These are phyloP conservation scores for Viridothelium virens DNA, from an alignment of 495 filamentous ascomycete genomes.

Conservation along the genomic window DNA sequence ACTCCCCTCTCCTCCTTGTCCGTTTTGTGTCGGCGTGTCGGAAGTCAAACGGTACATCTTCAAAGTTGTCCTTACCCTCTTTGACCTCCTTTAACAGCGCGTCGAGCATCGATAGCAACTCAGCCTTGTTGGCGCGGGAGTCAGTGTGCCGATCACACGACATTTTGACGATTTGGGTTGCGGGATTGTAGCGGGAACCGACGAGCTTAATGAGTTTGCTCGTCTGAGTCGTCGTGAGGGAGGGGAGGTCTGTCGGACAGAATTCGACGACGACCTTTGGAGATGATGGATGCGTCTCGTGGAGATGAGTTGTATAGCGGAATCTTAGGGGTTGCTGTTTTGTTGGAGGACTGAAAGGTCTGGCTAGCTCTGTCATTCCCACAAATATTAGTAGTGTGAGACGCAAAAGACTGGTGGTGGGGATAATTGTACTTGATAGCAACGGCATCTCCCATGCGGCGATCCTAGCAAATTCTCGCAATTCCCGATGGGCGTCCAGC, in stretches of 20 bases:
- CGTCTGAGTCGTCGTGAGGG: slow-evolving; percentile 57
- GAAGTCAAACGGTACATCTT: slow-evolving; percentile 83
- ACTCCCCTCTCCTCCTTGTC: slow-evolving; percentile 38
- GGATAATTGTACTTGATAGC: slow-evolving; percentile 55
- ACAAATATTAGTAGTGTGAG: no score
- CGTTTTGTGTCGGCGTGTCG: slow-evolving; percentile 61
- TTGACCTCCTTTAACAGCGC: slow-evolving; percentile 64
- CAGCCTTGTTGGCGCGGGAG: slow-evolving; percentile 90
- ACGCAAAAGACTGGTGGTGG: no score
- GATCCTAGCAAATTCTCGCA: slow-evolving; percentile 78
- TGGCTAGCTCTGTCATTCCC: slow-evolving; percentile 57
- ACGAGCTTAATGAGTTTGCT: slow-evolving; percentile 80
- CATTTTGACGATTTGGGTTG: slow-evolving; percentile 77
- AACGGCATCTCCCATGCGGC: slow-evolving; percentile 95
- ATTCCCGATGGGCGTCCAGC: slow-evolving; percentile 81
- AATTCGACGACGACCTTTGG: slow-evolving; percentile 93
- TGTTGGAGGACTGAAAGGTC: slow-evolving; percentile 67
- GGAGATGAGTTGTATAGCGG: slow-evolving; percentile 95
- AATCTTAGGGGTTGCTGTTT: slow-evolving; percentile 68
- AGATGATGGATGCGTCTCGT: slow-evolving; percentile 84
- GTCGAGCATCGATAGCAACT: slow-evolving; percentile 70
- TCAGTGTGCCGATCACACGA: slow-evolving; percentile 74
- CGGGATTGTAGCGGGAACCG: slow-evolving; percentile 84
- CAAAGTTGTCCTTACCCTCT: slow-evolving; percentile 70
- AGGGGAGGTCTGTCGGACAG: slow-evolving; percentile 56